Conservation (phyloP, 352 stramenopile genomes). For the Pythium monospermum region DNA sequence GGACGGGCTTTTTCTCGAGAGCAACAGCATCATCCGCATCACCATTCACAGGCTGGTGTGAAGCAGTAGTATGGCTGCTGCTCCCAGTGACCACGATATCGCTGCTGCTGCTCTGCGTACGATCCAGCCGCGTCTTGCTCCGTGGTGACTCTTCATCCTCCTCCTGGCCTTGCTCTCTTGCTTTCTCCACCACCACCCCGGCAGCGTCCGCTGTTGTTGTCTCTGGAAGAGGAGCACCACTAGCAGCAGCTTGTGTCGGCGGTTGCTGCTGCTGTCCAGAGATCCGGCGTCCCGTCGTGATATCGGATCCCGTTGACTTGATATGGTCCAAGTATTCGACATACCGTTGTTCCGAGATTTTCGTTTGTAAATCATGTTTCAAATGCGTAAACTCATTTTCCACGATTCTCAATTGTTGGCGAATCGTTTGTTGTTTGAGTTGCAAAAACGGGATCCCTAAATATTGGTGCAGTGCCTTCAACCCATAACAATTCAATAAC, state of each 20-base stretch:
- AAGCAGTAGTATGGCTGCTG: too few relatives aligned
- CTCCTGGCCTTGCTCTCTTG: conserved; percentile 2
- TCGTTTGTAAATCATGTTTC: conserved; percentile 69
- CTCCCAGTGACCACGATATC: conserved; percentile 24
- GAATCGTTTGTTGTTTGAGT: conserved; percentile 70
- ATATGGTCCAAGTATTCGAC: conserved; percentile 72
- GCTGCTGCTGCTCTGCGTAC: conserved; percentile 29
- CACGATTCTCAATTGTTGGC: conserved; percentile 69
- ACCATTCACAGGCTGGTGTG: too few relatives aligned
- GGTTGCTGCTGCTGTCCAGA: conserved; percentile 2
- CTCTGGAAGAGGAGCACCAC: too few relatives aligned
- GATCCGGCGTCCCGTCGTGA: conserved; percentile 55
- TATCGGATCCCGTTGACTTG: conserved; percentile 59
- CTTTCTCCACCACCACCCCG: background rate
- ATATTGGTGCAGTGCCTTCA: conserved; percentile 83
- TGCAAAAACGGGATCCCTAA: conserved; percentile 83
- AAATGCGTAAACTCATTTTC: conserved; percentile 64
- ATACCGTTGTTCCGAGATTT: conserved; percentile 71
- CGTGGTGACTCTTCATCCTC: conserved; percentile 7
- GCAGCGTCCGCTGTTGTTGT: background rate
- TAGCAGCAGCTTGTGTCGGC: too few relatives aligned
- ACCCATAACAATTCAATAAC: conserved; percentile 76
- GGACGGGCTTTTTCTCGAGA: too few relatives aligned
- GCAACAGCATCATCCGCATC: too few relatives aligned
- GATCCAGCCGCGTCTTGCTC: conserved; percentile 4